These are phyloP conservation scores for Russula dissimulans DNA, from an alignment of 768 basidiomycete species.

Conservation along the genomic window DNA sequence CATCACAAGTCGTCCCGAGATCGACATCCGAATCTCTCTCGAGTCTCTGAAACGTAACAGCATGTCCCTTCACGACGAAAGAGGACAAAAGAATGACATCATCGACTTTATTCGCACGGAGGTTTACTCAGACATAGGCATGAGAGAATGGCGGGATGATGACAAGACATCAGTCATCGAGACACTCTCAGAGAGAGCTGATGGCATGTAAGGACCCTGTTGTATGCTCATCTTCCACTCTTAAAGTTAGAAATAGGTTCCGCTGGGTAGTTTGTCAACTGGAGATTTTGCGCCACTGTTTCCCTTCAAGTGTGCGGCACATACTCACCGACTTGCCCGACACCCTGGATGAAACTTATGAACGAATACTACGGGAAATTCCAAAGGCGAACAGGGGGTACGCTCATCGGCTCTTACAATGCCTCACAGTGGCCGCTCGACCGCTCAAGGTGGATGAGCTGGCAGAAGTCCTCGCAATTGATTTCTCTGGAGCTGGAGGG, in stretches of 20 bases:
- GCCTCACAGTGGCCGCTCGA: background rate
- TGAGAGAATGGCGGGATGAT: background rate
- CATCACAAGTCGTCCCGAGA: background rate
- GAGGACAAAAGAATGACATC: background rate
- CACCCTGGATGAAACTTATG: background rate
- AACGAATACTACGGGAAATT: background rate
- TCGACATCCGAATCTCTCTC: background rate
- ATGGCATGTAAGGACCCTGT: background rate
- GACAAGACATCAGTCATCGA: background rate
- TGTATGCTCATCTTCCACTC: background rate
- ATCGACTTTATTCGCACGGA: background rate
- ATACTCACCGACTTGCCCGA: background rate
- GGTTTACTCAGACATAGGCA: background rate
- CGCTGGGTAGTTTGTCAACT: constrained; percentile 3
- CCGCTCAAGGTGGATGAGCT: background rate
- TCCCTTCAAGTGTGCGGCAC: background rate
- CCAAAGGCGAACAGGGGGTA: background rate
- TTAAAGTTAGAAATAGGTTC: background rate
- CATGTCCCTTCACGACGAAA: background rate
- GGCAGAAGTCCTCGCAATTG: background rate
- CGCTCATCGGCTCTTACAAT: background rate
- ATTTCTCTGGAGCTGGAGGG: background rate
- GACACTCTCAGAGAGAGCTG: background rate
- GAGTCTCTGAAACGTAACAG: background rate
- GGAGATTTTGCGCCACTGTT: background rate